These are phyloP conservation scores for Penicillium crystallinum DNA, from an alignment of 495 filamentous ascomycete species.

Conservation along the genomic window DNA sequence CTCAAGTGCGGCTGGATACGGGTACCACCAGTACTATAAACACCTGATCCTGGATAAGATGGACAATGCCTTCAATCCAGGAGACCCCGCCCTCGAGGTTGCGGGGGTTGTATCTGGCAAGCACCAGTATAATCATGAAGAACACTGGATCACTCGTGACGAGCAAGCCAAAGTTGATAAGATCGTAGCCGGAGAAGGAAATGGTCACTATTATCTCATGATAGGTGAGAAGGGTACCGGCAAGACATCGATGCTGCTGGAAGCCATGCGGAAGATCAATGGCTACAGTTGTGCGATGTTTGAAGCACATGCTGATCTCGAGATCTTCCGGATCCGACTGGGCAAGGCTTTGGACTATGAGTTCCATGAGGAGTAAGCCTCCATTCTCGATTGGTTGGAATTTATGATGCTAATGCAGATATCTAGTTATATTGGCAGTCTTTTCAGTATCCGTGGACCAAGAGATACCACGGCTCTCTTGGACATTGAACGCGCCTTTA, in stretches of 20 bases:
- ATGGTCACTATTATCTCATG: constrained; percentile 86
- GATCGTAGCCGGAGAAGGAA: constrained; percentile 63
- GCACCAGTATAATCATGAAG: constrained; percentile 47
- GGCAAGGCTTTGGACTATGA: constrained; percentile 95
- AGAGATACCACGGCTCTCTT: constrained; percentile 84
- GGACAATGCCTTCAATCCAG: constrained; percentile 85
- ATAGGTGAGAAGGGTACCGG: constrained; percentile 95
- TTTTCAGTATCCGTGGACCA: constrained; percentile 91
- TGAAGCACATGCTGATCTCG: constrained; percentile 89
- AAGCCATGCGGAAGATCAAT: constrained; percentile 86
- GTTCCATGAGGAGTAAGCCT: constrained; percentile 59
- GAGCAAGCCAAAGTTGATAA: constrained; percentile 75
- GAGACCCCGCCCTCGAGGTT: constrained; percentile 85
- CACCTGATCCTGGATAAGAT: constrained; percentile 82
- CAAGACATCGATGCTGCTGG: constrained; percentile 91
- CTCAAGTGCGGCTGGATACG: constrained; percentile 67
- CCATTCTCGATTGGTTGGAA: neutral
- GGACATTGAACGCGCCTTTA: constrained; percentile 93
- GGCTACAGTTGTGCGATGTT: constrained; percentile 87
- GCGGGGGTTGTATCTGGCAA: constrained; percentile 64
- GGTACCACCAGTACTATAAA: constrained; percentile 86
- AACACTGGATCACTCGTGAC: constrained; percentile 75
- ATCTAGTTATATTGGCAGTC: constrained; percentile 85
- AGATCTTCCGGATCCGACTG: constrained; percentile 88
- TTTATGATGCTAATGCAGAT: constrained; percentile 12